Evolutionary conservation across 257 asterid species (phyloP), one percentile per base, ranked within the genome.

Genomic region (Thymus quinquecostatus): DNA sequence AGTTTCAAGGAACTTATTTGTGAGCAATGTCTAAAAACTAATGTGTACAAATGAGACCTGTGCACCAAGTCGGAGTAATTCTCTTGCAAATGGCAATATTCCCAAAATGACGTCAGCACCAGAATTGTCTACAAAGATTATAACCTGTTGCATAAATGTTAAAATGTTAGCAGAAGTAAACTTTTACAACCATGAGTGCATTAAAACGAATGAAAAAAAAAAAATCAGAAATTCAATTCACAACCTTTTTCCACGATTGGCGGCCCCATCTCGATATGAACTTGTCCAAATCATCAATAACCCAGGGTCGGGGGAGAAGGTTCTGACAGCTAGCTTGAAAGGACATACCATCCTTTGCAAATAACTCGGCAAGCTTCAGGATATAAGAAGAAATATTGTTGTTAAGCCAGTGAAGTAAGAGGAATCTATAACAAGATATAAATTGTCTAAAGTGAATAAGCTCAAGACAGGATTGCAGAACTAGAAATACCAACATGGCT

Each of bases 271-370:
- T 92, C 70, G 86, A 77, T 60, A 95, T 81, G 70, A 95, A 92
- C 48, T 73, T 81, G 75, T 87, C 97, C 84, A 92, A 61, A 81
- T 95, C 98, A 89, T 95, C 99, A 78, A 92, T 86, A 60, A 95
- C 97, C 99, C 99, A 95, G 34, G 99, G 99, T 73, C 98, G 93
- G 66, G 99, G 88, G 66, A 95, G 82, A 70, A 95, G 90, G 78
- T 87, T 95, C 83, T 92, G 97, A 87, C 92, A 88, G 80, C 97
- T 95, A 76, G 99, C 96, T 74, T 86, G 92, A 70, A 92, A 95
- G 63, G 97, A 89, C 89, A 95, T 89, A 36, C 98, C 99, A 82
- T 95, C 95, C 80, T 86, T 89, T 38, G 97, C 90, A 71, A 95
- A 95, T 72, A 92, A 72, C 84, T 95, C 99, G 59, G 98, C 98